These are phyloP conservation scores for Hordeum marinum DNA, from an alignment of 176 grass and related monocot genomes.

Conservation along the genomic window DNA sequence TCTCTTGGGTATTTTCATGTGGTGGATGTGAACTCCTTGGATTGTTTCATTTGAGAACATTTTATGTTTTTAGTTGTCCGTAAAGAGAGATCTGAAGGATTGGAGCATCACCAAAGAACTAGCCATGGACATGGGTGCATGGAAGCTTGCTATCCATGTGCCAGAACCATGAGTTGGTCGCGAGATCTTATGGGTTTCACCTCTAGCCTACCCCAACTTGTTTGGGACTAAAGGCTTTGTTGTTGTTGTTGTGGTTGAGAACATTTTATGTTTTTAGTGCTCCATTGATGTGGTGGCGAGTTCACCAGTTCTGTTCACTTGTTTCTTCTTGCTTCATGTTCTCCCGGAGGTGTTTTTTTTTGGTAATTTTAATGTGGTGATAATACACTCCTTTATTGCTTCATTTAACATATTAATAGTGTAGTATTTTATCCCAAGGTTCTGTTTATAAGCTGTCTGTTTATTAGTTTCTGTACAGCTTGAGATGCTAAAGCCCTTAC, in stretches of 20 bases:
- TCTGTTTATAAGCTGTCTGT: not conserved
- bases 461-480: slow-evolving; percentile 1
- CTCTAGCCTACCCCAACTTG: too few relatives aligned
- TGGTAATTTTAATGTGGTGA: not conserved
- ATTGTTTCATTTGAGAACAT: not conserved
- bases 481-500: not conserved
- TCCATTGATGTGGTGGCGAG: not conserved
- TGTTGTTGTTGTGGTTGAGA: too few relatives aligned
- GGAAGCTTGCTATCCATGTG: too few relatives aligned
- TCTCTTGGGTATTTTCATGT: not conserved
- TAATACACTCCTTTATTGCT: not conserved
- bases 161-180: too few relatives aligned
- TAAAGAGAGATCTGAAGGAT: too few relatives aligned
- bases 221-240: too few relatives aligned
- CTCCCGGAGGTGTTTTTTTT: not conserved
- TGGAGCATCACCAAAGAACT: too few relatives aligned
- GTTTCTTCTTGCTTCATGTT: slow-evolving; percentile 2
- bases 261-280: not conserved
- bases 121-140: too few relatives aligned
- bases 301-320: not conserved
- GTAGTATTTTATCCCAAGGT: not conserved
- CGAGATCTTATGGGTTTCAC: too few relatives aligned
- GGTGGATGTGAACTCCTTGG: not conserved
- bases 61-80: not conserved
- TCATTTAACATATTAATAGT: not conserved